Conservation (phyloP, 306 rosid species). For the Gastrolobium villosum region DNA sequence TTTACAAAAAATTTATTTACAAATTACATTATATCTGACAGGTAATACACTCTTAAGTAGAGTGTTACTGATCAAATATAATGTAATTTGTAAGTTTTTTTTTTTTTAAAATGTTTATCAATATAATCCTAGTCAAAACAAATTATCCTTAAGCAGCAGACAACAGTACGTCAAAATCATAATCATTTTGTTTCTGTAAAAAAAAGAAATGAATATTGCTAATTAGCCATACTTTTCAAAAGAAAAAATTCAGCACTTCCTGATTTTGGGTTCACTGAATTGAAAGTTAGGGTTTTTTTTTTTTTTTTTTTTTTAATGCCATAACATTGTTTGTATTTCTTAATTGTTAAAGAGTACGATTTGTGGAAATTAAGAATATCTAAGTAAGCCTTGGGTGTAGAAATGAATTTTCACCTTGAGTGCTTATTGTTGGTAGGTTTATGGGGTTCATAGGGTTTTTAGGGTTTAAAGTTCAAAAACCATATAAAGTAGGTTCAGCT, state of each 20-base stretch:
- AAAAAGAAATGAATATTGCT: not conserved
- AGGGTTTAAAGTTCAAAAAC: conserved; percentile 44
- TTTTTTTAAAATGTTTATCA: no score
- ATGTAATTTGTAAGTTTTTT: no score
- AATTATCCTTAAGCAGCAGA: conserved; percentile 20
- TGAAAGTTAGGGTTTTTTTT: not conserved
- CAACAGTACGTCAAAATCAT: conserved; percentile 15
- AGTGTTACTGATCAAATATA: no score
- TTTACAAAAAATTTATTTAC: no score
- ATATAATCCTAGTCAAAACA: no score
- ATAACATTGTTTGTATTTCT: not conserved
- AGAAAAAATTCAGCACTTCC: not conserved
- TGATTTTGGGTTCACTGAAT: not conserved
- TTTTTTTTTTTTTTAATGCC: not conserved
- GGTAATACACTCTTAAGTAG: no score
- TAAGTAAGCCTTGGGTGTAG: not conserved
- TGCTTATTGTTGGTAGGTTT: conserved; percentile 41
- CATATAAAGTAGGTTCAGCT: conserved; percentile 50
- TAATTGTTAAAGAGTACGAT: not conserved
- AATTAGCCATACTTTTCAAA: not conserved
- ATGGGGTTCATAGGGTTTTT: conserved; percentile 42
- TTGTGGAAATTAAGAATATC: not conserved
- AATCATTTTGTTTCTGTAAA: not conserved
- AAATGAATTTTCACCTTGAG: conserved; percentile 20
- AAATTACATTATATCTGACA: no score